phyloP scores from a whole-genome alignment of 306 rosid genomes.

The Rosa rugosa region DNA sequence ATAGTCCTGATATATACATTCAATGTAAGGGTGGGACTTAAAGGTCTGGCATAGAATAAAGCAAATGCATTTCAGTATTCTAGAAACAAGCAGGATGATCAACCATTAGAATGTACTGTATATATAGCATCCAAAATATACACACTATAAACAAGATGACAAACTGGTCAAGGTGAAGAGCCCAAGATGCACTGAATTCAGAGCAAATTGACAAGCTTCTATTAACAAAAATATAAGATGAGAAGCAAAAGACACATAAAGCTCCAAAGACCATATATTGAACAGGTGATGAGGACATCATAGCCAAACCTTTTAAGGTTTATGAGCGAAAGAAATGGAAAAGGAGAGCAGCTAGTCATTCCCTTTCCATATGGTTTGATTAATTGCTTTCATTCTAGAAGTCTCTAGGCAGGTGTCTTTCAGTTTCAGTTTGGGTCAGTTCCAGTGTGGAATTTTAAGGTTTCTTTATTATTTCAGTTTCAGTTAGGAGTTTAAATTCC shows the following conservation, averaged over 20 bases:
- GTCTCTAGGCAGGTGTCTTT: too few relatives aligned
- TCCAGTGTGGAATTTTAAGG: too few relatives aligned
- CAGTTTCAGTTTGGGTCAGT: too few relatives aligned
- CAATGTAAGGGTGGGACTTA: conserved; percentile 3
- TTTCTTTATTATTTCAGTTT: too few relatives aligned
- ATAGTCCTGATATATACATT: conserved; percentile 59
- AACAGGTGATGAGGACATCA: too few relatives aligned
- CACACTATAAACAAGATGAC: neutral
- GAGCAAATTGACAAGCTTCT: neutral
- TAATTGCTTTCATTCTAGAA: too few relatives aligned
- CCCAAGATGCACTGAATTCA: neutral
- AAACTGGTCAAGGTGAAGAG: neutral
- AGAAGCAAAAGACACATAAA: neutral
- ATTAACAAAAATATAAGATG: neutral
- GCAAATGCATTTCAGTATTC: neutral
- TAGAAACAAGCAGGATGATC: neutral
- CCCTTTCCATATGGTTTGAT: too few relatives aligned
- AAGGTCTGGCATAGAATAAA: conserved; percentile 13
- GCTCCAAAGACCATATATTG: neutral
- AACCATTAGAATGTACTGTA: neutral
- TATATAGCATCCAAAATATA: neutral
- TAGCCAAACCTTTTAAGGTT: too few relatives aligned
- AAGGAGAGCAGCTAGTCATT: too few relatives aligned
- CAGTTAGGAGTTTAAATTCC: too few relatives aligned
- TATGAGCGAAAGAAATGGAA: too few relatives aligned